Conservation (phyloP, 768 basidiomycete genomes). For the Suillus sp. region DNA sequence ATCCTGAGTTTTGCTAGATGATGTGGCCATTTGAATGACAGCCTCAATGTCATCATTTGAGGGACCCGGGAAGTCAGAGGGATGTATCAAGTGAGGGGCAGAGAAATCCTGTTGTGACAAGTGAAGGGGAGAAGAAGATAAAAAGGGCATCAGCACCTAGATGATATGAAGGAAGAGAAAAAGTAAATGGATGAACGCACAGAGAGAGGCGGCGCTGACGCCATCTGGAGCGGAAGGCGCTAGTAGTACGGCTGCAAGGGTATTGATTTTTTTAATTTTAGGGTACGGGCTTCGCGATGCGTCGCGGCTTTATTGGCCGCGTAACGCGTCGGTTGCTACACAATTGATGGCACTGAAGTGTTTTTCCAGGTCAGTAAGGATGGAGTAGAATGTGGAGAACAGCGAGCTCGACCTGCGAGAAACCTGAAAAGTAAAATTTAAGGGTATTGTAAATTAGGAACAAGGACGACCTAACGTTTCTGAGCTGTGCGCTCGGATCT, state of each 20-base stretch:
- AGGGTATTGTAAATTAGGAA: slow-evolving; percentile 9
- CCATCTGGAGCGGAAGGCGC: slow-evolving; percentile 19
- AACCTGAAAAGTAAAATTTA: background rate
- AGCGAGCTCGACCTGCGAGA: slow-evolving; percentile 14
- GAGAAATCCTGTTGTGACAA: slow-evolving; percentile 18
- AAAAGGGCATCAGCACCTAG: background rate
- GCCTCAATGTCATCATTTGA: slow-evolving; percentile 90
- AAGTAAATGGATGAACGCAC: slow-evolving; percentile 13
- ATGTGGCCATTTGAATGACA: slow-evolving; percentile 88
- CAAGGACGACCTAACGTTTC: slow-evolving; percentile 1
- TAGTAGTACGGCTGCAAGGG: slow-evolving; percentile 12
- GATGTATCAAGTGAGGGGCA: background rate
- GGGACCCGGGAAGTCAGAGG: slow-evolving; percentile 34
- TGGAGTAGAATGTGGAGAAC: background rate
- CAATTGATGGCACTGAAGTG: slow-evolving; percentile 6
- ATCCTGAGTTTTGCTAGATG: slow-evolving; percentile 56
- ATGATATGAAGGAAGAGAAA: background rate
- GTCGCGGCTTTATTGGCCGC: slow-evolving; percentile 1
- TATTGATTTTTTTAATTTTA: slow-evolving; percentile 13
- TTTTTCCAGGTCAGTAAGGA: background rate
- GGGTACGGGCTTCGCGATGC: slow-evolving; percentile 12
- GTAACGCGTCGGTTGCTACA: slow-evolving; percentile 6
- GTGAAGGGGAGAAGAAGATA: background rate
- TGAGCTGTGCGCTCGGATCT: slow-evolving; percentile 10
- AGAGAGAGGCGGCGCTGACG: slow-evolving; percentile 13